These are phyloP conservation scores for Ustilago xerochloae DNA, from an alignment of 1,284 basidiomycete genomes.

Conservation along the genomic window DNA sequence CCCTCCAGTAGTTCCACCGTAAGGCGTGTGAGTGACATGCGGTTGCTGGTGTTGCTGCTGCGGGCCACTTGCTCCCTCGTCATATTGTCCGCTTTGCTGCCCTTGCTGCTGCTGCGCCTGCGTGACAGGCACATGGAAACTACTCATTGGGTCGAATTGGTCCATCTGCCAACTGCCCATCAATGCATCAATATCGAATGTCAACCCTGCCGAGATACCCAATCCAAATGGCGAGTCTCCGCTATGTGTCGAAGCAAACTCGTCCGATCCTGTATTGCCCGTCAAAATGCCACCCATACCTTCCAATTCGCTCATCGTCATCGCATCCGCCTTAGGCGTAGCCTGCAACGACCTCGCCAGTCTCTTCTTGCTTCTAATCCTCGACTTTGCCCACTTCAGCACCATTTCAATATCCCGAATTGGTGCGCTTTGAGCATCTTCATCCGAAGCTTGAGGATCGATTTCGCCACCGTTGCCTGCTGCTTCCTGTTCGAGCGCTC, in stretches of 20 bases:
- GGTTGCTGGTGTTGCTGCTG: slow-evolving; percentile 6
- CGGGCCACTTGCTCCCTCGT: too few species aligned
- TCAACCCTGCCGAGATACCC: slow-evolving; percentile 44
- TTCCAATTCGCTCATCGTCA: slow-evolving; percentile 20
- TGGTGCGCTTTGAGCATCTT: slow-evolving; percentile 54
- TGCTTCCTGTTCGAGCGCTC: slow-evolving; percentile 56
- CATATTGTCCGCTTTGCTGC: too few species aligned
- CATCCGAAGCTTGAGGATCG: slow-evolving; percentile 52
- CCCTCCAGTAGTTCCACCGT: background rate
- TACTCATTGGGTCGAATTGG: slow-evolving; percentile 19
- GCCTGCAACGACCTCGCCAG: slow-evolving; percentile 29
- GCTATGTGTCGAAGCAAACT: slow-evolving; percentile 39
- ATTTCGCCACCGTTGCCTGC: slow-evolving; percentile 40
- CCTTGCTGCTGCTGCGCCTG: background rate
- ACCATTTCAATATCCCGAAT: slow-evolving; percentile 61
- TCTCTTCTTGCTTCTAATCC: slow-evolving; percentile 30
- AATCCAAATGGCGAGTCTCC: slow-evolving; percentile 46
- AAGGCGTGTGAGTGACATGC: slow-evolving; percentile 3
- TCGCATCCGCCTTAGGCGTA: slow-evolving; percentile 30
- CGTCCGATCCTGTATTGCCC: slow-evolving; percentile 25
- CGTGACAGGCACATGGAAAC: slow-evolving; percentile 15
- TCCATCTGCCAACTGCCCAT: slow-evolving; percentile 47
- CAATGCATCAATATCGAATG: slow-evolving; percentile 45
- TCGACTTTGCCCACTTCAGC: slow-evolving; percentile 53
- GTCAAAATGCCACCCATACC: slow-evolving; percentile 21